These are phyloP conservation scores for Cadophora sp. DNA, from an alignment of 2,329 filamentous ascomycete species.

Conservation along the genomic window DNA sequence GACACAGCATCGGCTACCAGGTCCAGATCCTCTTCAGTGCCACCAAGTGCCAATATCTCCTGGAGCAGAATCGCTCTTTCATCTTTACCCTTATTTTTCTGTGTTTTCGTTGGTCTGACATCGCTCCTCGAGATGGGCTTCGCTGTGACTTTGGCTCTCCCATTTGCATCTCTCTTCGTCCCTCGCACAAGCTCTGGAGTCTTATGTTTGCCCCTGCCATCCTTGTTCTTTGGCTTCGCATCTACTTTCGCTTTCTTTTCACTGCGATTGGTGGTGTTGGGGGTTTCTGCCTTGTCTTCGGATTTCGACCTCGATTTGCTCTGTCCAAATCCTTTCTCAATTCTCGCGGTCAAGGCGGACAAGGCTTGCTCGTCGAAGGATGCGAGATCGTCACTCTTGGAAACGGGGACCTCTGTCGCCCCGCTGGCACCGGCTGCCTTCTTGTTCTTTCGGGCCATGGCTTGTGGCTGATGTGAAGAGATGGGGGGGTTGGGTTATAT, in stretches of 20 bases:
- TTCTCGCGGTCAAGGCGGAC: slow-evolving; percentile 60
- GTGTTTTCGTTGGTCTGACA: slow-evolving; percentile 20
- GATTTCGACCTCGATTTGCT: slow-evolving; percentile 38
- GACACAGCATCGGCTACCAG: slow-evolving; percentile 63
- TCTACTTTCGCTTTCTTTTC: neutral
- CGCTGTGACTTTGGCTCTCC: slow-evolving; percentile 40
- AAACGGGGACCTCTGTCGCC: slow-evolving; percentile 31
- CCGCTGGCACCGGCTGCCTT: slow-evolving; percentile 30
- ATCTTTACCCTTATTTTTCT: slow-evolving; percentile 27
- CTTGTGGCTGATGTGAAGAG: neutral
- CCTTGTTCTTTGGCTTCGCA: neutral
- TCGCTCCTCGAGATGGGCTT: slow-evolving; percentile 37
- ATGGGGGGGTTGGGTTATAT: neutral
- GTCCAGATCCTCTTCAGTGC: slow-evolving; percentile 68
- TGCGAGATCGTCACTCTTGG: slow-evolving; percentile 41
- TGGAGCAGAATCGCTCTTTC: slow-evolving; percentile 56
- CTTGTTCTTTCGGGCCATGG: slow-evolving; percentile 39
- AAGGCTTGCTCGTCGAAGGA: slow-evolving; percentile 58
- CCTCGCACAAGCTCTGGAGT: slow-evolving; percentile 40
- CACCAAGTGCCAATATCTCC: slow-evolving; percentile 70
- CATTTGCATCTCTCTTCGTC: slow-evolving; percentile 43
- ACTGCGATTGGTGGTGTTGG: neutral
- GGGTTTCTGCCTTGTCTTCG: slow-evolving; percentile 48
- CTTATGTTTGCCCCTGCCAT: slow-evolving; percentile 45
- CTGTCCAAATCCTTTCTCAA: slow-evolving; percentile 59